A percentile compares a stretch with the other conserved stretches of the same genome.
These are phyloP conservation scores for Diaporthe sp. DNA, from an alignment of 2,329 filamentous ascomycete species.

Conservation along the genomic window DNA sequence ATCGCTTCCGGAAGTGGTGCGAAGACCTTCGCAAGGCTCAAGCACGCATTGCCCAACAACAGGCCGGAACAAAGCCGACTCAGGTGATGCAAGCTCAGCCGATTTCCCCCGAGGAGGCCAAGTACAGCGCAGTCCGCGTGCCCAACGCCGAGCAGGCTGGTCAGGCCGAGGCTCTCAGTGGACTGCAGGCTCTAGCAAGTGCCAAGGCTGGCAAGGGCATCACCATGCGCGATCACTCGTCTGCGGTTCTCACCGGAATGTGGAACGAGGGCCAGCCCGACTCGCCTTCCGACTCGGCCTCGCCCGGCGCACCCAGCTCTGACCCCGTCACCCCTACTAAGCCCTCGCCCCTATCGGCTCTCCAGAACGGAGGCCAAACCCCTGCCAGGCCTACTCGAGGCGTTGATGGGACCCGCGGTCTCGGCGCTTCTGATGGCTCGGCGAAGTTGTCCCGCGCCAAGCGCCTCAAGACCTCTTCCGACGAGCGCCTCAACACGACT, in stretches of 20 bases:
- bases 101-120: neutral
- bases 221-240: slow-evolving; percentile 62
- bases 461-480: slow-evolving; percentile 36
- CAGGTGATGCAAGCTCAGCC: neutral
- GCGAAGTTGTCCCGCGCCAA: slow-evolving; percentile 23
- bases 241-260: slow-evolving; percentile 68
- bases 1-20: slow-evolving; percentile 85
- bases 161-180: neutral
- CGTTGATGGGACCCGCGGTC: neutral
- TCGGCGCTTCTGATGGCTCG: neutral
- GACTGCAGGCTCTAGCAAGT: neutral
- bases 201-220: slow-evolving; percentile 37
- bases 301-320: neutral
- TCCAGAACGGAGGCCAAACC: neutral
- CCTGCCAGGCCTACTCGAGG: neutral
- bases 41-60: neutral
- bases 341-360: slow-evolving; percentile 21
- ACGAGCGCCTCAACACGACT: neutral
- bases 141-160: neutral
- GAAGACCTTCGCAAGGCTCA: slow-evolving; percentile 73
- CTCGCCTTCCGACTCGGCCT: slow-evolving; percentile 58
- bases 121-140: neutral
- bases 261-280: slow-evolving; percentile 76
- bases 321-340: slow-evolving; percentile 30
- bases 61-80: neutral